Evolutionary conservation across 2,329 filamentous ascomycete species (phyloP), one percentile per base, ranked within the genome.

Genomic region (Hymenoscyphus linearis): DNA sequence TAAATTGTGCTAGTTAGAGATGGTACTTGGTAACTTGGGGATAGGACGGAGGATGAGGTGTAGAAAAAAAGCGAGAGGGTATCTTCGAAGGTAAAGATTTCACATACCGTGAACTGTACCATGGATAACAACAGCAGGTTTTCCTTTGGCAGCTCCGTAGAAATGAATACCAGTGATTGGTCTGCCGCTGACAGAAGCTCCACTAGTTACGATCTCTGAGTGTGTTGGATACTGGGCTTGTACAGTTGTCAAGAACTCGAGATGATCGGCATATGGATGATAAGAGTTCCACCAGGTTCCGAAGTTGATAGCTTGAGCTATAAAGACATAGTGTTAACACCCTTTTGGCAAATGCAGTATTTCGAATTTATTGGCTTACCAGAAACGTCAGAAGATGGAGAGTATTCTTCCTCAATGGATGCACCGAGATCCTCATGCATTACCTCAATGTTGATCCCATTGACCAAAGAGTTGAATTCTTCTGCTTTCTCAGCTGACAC

Each of bases 61-160:
- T n/a, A n/a, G n/a, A n/a, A n/a, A n/a, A n/a, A n/a, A n/a, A n/a
- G n/a, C n/a, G n/a, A n/a, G n/a, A n/a, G n/a, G n/a, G n/a, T n/a
- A n/a, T n/a, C n/a, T n/a, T n/a, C n/a, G n/a, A n/a, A n/a, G n/a
- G n/a, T n/a, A n/a, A n/a, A n/a, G n/a, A n/a, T n/a, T n/a, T n/a
- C n/a, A 31, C 27, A 5, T 31, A 31, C 27, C 27, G 69, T 87
- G 84, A 13, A 84, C 80, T 26, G 79, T 85, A 13, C 79, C 80
- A 69, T 86, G 83, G 68, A 81, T 79, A 52, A 85, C 76, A 52
- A 84, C 72, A 18, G 80, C 83, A 0, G 81, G 81, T 64, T 81
- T 71, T 34, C 78, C 77, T 37, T 69, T 69, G 1, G 68, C 69
- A 57, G 68, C 74, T 2, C 82, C 83, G 72, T 76, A 85, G 58